A percentile compares a stretch with the other conserved stretches of the same genome.
Evolutionary conservation across 2,329 filamentous ascomycete genomes (phyloP).

Genomic region (Dactylella cylindrospora): DNA sequence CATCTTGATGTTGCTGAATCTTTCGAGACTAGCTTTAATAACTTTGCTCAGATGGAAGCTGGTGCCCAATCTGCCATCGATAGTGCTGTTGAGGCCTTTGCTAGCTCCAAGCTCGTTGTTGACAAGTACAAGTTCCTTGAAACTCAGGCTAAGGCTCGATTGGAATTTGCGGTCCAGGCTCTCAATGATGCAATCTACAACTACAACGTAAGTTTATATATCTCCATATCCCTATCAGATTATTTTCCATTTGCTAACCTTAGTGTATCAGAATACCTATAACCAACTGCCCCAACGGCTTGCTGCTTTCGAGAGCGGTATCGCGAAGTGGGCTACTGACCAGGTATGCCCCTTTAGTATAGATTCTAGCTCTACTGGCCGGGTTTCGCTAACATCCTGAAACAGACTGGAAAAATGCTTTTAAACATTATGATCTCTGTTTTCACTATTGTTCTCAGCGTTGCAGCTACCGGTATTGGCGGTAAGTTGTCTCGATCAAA

Average conservation of each 20-base stretch:
- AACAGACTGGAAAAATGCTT: constrained; percentile 23
- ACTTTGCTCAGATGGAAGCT: constrained; percentile 17
- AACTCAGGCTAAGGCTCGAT: constrained; percentile 13
- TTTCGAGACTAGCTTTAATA: constrained; percentile 33
- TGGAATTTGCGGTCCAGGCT: constrained; percentile 31
- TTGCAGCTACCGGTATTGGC: constrained; percentile 26
- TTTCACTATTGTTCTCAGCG: constrained; percentile 21
- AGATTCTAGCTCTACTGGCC: too few species aligned
- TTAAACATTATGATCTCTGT: constrained; percentile 21
- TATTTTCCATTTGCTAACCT: neutral
- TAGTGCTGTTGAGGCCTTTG: constrained; percentile 17
- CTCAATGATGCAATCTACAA: constrained; percentile 35
- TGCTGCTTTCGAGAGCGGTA: constrained; percentile 24
- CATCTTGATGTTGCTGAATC: constrained; percentile 29
- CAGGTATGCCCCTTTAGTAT: constrained; percentile 9
- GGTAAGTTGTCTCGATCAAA: too few species aligned
- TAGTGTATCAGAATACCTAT: constrained; percentile 6
- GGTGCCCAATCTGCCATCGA: constrained; percentile 8
- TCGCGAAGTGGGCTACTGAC: constrained; percentile 29
- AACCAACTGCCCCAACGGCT: constrained; percentile 16
- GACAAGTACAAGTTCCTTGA: constrained; percentile 39
- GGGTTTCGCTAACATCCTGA: too few species aligned
- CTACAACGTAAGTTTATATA: constrained; percentile 21
- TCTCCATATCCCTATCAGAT: too few species aligned
- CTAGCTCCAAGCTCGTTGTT: constrained; percentile 30